A percentile compares a stretch with the other conserved stretches of the same genome.
phyloP scores from a whole-genome alignment of 2,329 filamentous ascomycete species.

The Fusarium decemcellulare region DNA sequence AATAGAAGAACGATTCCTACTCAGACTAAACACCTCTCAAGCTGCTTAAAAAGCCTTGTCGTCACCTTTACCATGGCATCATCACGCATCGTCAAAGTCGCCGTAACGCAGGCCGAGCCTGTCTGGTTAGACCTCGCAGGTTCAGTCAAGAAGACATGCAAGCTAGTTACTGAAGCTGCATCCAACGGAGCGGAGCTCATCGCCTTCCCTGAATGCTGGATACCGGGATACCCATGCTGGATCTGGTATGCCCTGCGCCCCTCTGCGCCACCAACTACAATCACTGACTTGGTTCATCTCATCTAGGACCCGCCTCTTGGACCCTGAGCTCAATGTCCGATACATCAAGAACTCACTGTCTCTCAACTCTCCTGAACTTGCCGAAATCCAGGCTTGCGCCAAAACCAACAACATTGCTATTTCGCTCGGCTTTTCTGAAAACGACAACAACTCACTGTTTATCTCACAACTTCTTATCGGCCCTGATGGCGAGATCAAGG shows the following conservation, averaged over 20 bases:
- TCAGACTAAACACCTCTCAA: no score
- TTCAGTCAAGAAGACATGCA: constrained; percentile 33
- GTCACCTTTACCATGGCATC: no score
- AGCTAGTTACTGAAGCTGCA: constrained; percentile 30
- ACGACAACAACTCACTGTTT: constrained; percentile 53
- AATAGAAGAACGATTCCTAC: no score
- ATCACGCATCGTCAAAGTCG: neutral
- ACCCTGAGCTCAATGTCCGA: neutral
- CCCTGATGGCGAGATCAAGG: constrained; percentile 54
- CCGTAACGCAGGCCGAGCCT: constrained; percentile 41
- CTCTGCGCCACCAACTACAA: constrained; percentile 47
- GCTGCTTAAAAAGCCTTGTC: no score
- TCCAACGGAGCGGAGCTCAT: constrained; percentile 66
- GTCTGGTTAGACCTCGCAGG: constrained; percentile 36
- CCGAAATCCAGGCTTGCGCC: constrained; percentile 50
- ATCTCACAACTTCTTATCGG: constrained; percentile 61
- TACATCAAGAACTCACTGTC: constrained; percentile 12
- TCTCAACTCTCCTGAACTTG: constrained; percentile 57
- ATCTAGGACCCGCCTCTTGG: neutral
- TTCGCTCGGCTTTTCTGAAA: constrained; percentile 59
- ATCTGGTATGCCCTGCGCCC: constrained; percentile 7
- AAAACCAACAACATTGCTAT: constrained; percentile 54
- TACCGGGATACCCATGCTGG: constrained; percentile 56
- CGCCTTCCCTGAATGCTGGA: constrained; percentile 66
- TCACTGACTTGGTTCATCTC: neutral